Evolutionary conservation across 306 rosid genomes (phyloP), one percentile per base, ranked within the genome.

Genomic region (Ziziphus jujuba): DNA sequence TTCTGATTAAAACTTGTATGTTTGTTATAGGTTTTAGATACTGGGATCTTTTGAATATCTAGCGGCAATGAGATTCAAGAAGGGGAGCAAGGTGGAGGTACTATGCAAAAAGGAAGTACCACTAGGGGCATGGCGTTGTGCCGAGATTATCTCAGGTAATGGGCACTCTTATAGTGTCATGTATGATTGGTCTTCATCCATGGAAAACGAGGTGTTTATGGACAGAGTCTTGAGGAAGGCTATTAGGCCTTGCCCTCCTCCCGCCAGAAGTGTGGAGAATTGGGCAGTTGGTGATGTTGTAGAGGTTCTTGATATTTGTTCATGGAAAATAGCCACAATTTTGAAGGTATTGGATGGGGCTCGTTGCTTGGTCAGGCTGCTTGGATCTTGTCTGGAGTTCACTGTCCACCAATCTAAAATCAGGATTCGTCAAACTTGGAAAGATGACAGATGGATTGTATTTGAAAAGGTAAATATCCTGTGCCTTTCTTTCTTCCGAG

Each of bases 41-140:
- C 11, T 36, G 58, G 48, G 57, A 23, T 71, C 51, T 57, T 49
- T 58, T 69, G 44, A 55, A 61, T 58, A 51, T 62, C 7, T 40
- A 25, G 55, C 56, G 48, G 72, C 22, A 57, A 92, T 92, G 98
- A 85, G 85, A 72, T 71, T 89, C 63, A 77, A 50, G 54, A 87
- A 84, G 61, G 88, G 93, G 50, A 77, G 75, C 69, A 76, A 71
- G 67, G 98, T 92, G 53, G 99, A 88, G 88, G 81, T 93, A 74
- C 78, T 80, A 54, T 77, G 74, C 78, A 75, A 75, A 9, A 67
- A 77, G 2, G 86, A 80, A 56, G 65, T 61, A 21, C 78, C 82
- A 21, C 54, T 61, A 21, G 83, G 79, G 17, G 88, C 87, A 23
- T 90, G 96, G 96, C 82, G 77, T 36, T 73, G 90, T 72, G 98